Conservation (phyloP, 441 rosid genomes). For the Raphanus hybrid region DNA sequence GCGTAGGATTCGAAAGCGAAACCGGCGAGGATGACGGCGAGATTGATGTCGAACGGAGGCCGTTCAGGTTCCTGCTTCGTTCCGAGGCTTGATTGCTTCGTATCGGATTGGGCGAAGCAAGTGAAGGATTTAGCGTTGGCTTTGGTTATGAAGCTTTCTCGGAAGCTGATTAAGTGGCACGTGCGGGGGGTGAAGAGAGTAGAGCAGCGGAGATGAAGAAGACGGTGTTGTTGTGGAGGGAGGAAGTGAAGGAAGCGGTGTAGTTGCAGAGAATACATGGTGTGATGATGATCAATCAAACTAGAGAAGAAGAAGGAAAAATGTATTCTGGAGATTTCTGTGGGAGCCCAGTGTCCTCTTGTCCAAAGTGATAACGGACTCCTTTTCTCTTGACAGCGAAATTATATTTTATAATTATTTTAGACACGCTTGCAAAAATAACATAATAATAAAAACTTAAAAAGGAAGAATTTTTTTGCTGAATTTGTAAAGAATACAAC, state of each 20-base stretch:
- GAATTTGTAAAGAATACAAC: background rate
- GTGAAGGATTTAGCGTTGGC: constrained; percentile 40
- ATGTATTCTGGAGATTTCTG: constrained; percentile 18
- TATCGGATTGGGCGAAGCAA: constrained; percentile 48
- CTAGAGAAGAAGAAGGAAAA: background rate
- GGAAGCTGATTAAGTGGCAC: constrained; percentile 32
- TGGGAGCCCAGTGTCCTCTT: constrained; percentile 14
- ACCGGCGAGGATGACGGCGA: constrained; percentile 93
- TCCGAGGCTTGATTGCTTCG: constrained; percentile 44
- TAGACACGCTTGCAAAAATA: background rate
- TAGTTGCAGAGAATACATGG: constrained; percentile 55
- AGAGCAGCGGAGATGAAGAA: constrained; percentile 7
- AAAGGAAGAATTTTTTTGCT: background rate
- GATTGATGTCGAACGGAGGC: constrained; percentile 86
- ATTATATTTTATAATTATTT: background rate
- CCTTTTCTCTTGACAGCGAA: background rate
- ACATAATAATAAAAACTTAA: too few species aligned
- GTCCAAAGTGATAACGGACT: constrained; percentile 12
- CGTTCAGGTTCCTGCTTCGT: constrained; percentile 38
- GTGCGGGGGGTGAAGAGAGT: constrained; percentile 37
- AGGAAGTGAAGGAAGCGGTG: constrained; percentile 34
- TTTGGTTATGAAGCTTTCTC: constrained; percentile 30
- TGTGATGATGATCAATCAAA: background rate
- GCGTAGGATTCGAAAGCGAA: constrained; percentile 91
- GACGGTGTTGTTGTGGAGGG: constrained; percentile 39